Conservation (phyloP, 495 filamentous ascomycete genomes). For the Lophiotrema nucula region DNA sequence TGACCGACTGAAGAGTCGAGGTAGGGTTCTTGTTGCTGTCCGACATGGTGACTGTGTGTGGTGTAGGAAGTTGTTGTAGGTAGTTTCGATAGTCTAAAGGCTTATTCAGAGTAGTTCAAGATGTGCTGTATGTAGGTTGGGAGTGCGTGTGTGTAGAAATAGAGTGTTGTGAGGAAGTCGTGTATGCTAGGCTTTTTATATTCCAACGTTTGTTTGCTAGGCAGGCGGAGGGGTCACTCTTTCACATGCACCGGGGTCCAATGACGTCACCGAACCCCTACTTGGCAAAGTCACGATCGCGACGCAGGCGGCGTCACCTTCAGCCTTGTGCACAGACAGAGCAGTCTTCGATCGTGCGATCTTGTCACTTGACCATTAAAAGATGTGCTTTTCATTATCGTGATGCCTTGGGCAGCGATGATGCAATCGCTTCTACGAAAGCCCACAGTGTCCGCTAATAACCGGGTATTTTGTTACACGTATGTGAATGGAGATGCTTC, state of each 20-base stretch:
- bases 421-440: not conserved
- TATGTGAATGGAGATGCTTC: not conserved
- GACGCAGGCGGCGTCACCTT: not conserved
- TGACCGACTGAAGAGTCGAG: constrained; percentile 77
- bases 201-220: not conserved
- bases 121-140: not conserved
- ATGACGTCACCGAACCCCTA: not conserved
- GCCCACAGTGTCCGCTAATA: not conserved
- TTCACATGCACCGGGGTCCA: not conserved
- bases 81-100: not conserved
- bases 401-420: no score
- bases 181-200: not conserved
- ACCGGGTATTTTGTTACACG: not conserved
- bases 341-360: no score
- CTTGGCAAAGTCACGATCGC: not conserved
- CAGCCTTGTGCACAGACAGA: not conserved
- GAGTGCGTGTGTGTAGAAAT: not conserved
- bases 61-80: not conserved
- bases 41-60: constrained; percentile 17
- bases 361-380: no score
- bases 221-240: not conserved
- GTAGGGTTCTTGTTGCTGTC: constrained; percentile 34
- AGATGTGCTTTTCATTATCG: no score
- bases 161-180: not conserved
- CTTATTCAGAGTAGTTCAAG: constrained; percentile 2